Evolutionary conservation across 495 filamentous ascomycete genomes (phyloP).

Genomic region (Alectoria sarmentosa): DNA sequence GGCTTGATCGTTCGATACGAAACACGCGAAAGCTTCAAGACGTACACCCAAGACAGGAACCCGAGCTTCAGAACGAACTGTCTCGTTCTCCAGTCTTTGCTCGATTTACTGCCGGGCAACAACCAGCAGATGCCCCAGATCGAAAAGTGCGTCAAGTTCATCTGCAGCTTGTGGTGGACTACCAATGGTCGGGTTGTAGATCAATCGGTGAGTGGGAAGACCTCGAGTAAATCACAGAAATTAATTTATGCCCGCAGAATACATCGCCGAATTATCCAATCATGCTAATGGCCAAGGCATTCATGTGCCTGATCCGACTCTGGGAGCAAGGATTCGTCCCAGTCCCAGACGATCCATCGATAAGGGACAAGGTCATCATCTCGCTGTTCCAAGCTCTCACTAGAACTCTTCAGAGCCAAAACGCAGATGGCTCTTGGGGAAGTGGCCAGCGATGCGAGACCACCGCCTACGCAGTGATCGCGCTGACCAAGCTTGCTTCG

Average conservation of each 20-base stretch:
- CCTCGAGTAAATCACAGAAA: neutral
- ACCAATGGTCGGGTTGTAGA: constrained; percentile 21
- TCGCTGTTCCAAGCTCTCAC: constrained; percentile 24
- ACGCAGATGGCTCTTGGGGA: constrained; percentile 22
- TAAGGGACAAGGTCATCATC: constrained; percentile 22
- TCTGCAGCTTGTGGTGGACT: constrained; percentile 22
- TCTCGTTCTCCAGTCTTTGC: constrained; percentile 36
- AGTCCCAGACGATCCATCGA: constrained; percentile 13
- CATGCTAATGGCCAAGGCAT: constrained; percentile 22
- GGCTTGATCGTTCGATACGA: constrained; percentile 35
- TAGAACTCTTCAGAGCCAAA: constrained; percentile 20
- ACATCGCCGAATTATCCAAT: constrained; percentile 18
- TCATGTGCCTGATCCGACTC: constrained; percentile 15
- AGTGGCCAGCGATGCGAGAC: constrained; percentile 16
- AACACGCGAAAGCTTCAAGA: constrained; percentile 33
- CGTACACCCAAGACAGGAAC: constrained; percentile 35
- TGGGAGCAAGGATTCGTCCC: constrained; percentile 19
- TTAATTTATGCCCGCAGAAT: constrained; percentile 5
- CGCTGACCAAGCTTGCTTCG: constrained; percentile 16
- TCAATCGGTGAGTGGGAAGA: constrained; percentile 4
- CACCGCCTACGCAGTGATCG: constrained; percentile 22
- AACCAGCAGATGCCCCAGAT: constrained; percentile 19
- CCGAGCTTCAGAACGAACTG: constrained; percentile 40
- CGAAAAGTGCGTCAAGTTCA: constrained; percentile 16
- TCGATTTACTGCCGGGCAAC: constrained; percentile 19